Percentiles rank a stretch among this genome's conserved stretches.
These are phyloP conservation scores for Sugiyamaella lignohabitans DNA, from an alignment of 805 yeast species.

Conservation along the genomic window DNA sequence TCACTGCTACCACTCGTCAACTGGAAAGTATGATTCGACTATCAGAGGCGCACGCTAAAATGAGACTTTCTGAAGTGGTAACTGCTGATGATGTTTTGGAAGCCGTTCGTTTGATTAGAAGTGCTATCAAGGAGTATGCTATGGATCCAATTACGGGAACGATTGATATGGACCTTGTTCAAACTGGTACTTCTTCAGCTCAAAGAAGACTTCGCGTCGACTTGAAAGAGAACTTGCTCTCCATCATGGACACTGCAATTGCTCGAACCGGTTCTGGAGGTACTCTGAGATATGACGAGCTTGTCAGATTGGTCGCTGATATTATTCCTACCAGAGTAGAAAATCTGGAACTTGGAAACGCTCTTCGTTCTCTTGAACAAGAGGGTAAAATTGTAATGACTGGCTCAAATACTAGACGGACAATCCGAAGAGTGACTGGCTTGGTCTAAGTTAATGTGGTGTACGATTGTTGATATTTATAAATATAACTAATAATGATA, in stretches of 20 bases:
- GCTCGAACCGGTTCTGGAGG: slow-evolving; percentile 37
- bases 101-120: slow-evolving; percentile 84
- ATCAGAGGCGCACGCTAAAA: slow-evolving; percentile 94
- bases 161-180: slow-evolving; percentile 95
- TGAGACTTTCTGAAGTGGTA: slow-evolving; percentile 72
- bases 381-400: slow-evolving; percentile 63
- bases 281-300: slow-evolving; percentile 50
- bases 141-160: slow-evolving; percentile 96
- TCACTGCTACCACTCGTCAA: slow-evolving; percentile 97
- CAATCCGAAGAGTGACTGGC: slow-evolving; percentile 35
- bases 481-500: not conserved
- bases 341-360: slow-evolving; percentile 61
- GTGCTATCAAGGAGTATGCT: slow-evolving; percentile 96
- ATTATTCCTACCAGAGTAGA: slow-evolving; percentile 60
- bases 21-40: slow-evolving; percentile 92
- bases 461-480: no score
- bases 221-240: slow-evolving; percentile 53
- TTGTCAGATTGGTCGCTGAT: slow-evolving; percentile 59
- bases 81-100: slow-evolving; percentile 79
- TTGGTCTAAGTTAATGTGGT: not conserved
- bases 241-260: slow-evolving; percentile 38
- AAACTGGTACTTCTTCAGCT: slow-evolving; percentile 88
- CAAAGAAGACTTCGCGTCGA: slow-evolving; percentile 76
- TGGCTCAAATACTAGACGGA: slow-evolving; percentile 68
- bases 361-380: slow-evolving; percentile 56